Base-by-base conservation (phyloP, 305 asterid species). In the Withania somnifera region DNA sequence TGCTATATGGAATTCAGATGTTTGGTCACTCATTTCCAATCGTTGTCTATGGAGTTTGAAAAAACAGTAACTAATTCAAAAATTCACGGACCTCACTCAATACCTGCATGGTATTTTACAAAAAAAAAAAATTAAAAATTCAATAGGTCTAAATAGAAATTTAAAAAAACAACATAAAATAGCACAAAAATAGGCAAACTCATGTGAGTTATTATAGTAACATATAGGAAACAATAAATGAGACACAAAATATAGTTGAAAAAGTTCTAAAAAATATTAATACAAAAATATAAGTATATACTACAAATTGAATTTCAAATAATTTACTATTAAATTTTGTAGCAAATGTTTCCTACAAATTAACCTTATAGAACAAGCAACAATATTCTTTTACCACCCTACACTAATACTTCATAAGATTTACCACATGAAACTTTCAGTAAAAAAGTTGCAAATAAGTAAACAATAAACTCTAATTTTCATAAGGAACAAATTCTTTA, bases 1-100 rank as follows among this genome's bases (percentile, higher is more conserved):
- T 4, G 96, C 97, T 11, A 91, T 93, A 84, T 92, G 98, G 81
- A 87, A 79, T 14, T 90, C 94, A 10, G 92, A 84, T 77, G 90
- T 77, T 8, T 83, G 88, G 22, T 86, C 85, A 73, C 89, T 88
- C 85, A 84, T 91, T 80, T 90, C 38, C 22, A 40, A 69, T 6
- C n/a, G n/a, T n/a, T n/a, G n/a, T n/a, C n/a, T n/a, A n/a, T n/a
- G n/a, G n/a, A n/a, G n/a, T n/a, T n/a, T n/a, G n/a, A n/a, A n/a
- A n/a, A n/a, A n/a, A n/a, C n/a, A n/a, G n/a, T n/a, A n/a, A n/a
- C n/a, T n/a, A n/a, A n/a, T n/a, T n/a, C n/a, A n/a, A n/a, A n/a
- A n/a, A n/a, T n/a, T n/a, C n/a, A n/a, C n/a, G n/a, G n/a, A n/a
- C n/a, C n/a, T 1, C 32, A 32, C 17, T 15, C 73, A 63, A 32